phyloP scores from a whole-genome alignment of 2,329 filamentous ascomycete genomes.

The Fusarium praegraminearum region DNA sequence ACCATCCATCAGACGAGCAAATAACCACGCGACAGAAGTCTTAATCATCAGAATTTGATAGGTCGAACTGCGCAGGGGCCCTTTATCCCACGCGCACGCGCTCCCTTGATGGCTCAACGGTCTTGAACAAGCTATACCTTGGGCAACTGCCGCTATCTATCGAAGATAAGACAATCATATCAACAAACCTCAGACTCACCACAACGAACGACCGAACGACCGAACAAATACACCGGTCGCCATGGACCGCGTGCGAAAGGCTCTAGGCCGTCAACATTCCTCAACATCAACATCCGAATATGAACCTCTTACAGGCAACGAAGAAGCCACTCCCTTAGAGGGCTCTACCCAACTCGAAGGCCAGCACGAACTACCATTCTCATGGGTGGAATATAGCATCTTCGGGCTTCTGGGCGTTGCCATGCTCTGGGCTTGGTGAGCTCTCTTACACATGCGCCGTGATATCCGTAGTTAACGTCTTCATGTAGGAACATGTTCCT shows the following conservation, averaged over 20 bases:
- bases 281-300: conserved; percentile 49
- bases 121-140: conserved; percentile 24
- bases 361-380: conserved; percentile 70
- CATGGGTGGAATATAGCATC: conserved; percentile 86
- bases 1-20: conserved; percentile 6
- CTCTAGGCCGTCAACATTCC: conserved; percentile 40
- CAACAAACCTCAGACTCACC: not conserved
- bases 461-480: conserved; percentile 14
- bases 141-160: conserved; percentile 7
- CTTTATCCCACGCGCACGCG: conserved; percentile 10
- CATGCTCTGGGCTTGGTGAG: conserved; percentile 97
- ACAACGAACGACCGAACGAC: conserved; percentile 9
- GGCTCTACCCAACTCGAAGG: conserved; percentile 48
- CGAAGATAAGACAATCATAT: not conserved
- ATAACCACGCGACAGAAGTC: conserved; percentile 21
- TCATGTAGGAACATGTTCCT: conserved; percentile 93
- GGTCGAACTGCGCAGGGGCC: not conserved
- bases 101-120: conserved; percentile 27
- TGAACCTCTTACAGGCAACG: conserved; percentile 49
- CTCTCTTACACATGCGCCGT: not conserved
- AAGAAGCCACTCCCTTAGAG: conserved; percentile 47
- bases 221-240: not conserved
- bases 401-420: conserved; percentile 88
- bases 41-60: not conserved
- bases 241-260: conserved; percentile 49